Evolutionary conservation across 352 stramenopile genomes (phyloP), one percentile per base, ranked within the genome.

Genomic region (Pythium diclinum): DNA sequence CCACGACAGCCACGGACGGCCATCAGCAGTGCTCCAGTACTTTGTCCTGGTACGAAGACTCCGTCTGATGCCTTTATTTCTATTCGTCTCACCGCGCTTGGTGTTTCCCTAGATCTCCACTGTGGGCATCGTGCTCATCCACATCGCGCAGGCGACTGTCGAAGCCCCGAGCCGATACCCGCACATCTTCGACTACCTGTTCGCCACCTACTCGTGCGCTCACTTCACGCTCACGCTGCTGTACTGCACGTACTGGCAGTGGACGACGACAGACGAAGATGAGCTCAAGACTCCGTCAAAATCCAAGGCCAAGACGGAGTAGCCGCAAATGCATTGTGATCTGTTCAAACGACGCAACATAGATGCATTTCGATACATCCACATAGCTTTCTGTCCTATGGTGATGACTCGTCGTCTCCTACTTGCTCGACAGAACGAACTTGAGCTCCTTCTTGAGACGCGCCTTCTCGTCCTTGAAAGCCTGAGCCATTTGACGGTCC

Each of bases 221-320:
- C 83, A 94, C 66, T 94, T 95, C 36, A 23, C 89, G 32, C 58
- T 92, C 21, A 60, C 81, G n/a, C 79, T 94, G 10, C 69, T 38
- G 0, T 95, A 93, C 72, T 82, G 86, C 54, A 92, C 85, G 17
- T 91, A 87, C 63, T 95, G 87, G 87, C 87, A 95, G 40, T 94
- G 85, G 84, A 93, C 77, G 30, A 64, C 49, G 0, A 59, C 61
- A 8, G 44, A 65, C 21, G 59, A 67, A 1, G 44, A 72, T 11
- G 63, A 69, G 25, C 42, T 38, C 9, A 46, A 58, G 32, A 8
- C 32, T 17, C 23, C 32, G 28, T 47, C 33, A 1, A 65, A 65
- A 28, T 25, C n/a, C 16, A 75, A 13, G 28, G 67, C 11, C 58
- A 67, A 64, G 42, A 60, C 38, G 6, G 23, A 62, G 33, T 62